Evolutionary conservation across 768 basidiomycete genomes (phyloP).

Genomic region (Tricholoma terreum): DNA sequence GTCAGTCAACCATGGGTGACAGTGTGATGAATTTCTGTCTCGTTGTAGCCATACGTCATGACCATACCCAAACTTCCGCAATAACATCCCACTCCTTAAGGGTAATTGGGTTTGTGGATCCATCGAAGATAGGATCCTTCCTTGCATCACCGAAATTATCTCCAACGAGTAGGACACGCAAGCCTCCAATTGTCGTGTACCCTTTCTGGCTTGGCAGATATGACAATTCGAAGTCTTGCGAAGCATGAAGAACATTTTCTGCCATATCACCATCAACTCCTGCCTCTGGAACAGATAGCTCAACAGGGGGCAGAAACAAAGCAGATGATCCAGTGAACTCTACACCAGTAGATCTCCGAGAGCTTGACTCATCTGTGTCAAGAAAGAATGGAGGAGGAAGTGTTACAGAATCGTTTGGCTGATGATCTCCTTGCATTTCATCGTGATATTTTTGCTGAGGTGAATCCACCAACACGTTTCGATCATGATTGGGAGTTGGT

Average conservation of each 20-base stretch:
- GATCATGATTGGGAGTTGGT: conserved; percentile 51
- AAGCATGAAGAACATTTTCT: conserved; percentile 27
- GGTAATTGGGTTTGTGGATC: conserved; percentile 36
- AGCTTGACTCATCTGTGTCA: conserved; percentile 32
- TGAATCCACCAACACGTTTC: conserved; percentile 46
- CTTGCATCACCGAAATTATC: conserved; percentile 45
- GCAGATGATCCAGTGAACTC: conserved; percentile 52
- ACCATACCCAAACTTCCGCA: conserved; percentile 65
- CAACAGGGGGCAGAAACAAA: conserved; percentile 42
- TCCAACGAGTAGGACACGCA: conserved; percentile 64
- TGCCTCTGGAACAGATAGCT: conserved; percentile 25
- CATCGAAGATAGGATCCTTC: conserved; percentile 17
- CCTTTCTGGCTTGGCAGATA: conserved; percentile 60
- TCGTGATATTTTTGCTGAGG: conserved; percentile 25
- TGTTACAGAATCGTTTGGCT: conserved; percentile 8
- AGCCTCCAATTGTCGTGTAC: conserved; percentile 62
- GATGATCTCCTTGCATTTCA: conserved; percentile 9
- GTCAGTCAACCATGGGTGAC: conserved; percentile 86
- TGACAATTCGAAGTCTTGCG: conserved; percentile 60
- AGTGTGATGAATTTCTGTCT: conserved; percentile 26
- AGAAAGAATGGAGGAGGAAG: conserved; percentile 50
- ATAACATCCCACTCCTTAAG: conserved; percentile 73
- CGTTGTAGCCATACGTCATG: conserved; percentile 10
- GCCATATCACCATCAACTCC: conserved; percentile 9
- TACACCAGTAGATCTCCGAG: conserved; percentile 29